A percentile compares a stretch with the other conserved stretches of the same genome.
Evolutionary conservation across 495 filamentous ascomycete genomes (phyloP).

Genomic region (Aspergillus saccharolyticus): DNA sequence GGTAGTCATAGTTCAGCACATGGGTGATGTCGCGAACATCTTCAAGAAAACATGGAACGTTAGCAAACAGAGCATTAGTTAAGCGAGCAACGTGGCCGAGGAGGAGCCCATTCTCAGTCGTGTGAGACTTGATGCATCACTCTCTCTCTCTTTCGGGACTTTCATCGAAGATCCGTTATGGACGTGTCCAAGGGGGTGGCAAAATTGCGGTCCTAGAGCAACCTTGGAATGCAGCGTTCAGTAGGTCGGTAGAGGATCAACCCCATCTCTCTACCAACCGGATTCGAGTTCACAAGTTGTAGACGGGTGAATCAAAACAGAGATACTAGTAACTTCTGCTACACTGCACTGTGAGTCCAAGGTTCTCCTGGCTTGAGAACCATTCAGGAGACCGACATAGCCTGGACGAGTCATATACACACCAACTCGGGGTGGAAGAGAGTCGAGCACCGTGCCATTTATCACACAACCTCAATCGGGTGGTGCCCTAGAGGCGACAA

Average conservation of each 20-base stretch:
- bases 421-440: slow-evolving; percentile 69
- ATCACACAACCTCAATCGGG: slow-evolving; percentile 59
- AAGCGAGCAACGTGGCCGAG: slow-evolving; percentile 45
- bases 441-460: slow-evolving; percentile 84
- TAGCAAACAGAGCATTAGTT: slow-evolving; percentile 61
- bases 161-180: slow-evolving; percentile 51
- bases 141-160: slow-evolving; percentile 57
- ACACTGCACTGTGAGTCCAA: slow-evolving; percentile 82
- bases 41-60: slow-evolving; percentile 61
- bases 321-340: slow-evolving; percentile 51
- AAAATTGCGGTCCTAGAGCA: slow-evolving; percentile 69
- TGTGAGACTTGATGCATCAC: slow-evolving; percentile 66
- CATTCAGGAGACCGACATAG: slow-evolving; percentile 65
- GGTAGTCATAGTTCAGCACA: slow-evolving; percentile 99
- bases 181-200: slow-evolving; percentile 48
- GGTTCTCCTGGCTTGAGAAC: slow-evolving; percentile 71
- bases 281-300: slow-evolving; percentile 55
- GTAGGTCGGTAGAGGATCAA: slow-evolving; percentile 66
- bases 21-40: slow-evolving; percentile 99
- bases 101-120: slow-evolving; percentile 51
- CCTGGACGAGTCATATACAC: slow-evolving; percentile 76
- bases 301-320: slow-evolving; percentile 63
- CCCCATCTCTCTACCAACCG: slow-evolving; percentile 73
- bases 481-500: slow-evolving; percentile 31
- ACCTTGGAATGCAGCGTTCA: slow-evolving; percentile 63